Evolutionary conservation across 169 alveolate species (phyloP).

Genomic region (Plasmodium adleri): DNA sequence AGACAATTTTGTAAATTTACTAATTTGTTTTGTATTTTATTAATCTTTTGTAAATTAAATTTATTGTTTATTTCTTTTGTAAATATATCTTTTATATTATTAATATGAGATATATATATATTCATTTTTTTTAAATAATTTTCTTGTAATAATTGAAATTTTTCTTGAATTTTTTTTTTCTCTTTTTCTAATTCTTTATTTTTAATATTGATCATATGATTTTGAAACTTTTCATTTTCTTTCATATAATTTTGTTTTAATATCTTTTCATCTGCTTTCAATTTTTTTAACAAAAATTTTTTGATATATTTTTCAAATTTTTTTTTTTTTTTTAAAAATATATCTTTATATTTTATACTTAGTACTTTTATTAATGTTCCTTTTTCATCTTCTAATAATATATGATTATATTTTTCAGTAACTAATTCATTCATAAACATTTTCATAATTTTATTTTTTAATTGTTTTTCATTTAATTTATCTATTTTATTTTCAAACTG

Average conservation of each 20-base stretch:
- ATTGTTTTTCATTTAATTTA: conserved; percentile 29
- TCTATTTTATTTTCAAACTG: conserved; percentile 16
- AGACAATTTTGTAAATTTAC: conserved; percentile 64
- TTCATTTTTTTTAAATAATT: conserved; percentile 61
- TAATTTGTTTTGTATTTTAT: conserved; percentile 32
- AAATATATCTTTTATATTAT: conserved; percentile 33
- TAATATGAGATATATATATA: conserved; percentile 45
- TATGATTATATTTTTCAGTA: conserved; percentile 31
- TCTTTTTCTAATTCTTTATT: conserved; percentile 51
- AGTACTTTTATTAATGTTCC: conserved; percentile 26
- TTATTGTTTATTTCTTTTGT: conserved; percentile 18
- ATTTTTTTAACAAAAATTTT: conserved; percentile 23
- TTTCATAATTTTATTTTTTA: conserved; percentile 32
- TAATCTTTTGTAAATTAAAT: conserved; percentile 29
- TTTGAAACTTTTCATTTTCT: conserved; percentile 38
- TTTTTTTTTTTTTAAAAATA: conserved; percentile 33
- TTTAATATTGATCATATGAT: conserved; percentile 12
- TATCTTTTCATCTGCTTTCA: conserved; percentile 45
- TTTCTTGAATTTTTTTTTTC: conserved; percentile 25
- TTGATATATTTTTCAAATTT: conserved; percentile 40
- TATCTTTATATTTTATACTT: conserved; percentile 49
- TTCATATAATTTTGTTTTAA: conserved; percentile 44
- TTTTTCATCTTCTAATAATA: conserved; percentile 66
- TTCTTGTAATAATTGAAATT: conserved; percentile 23
- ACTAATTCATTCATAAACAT: conserved; percentile 53